A percentile compares a stretch with the other conserved stretches of the same genome.
phyloP scores from a whole-genome alignment of 2,329 filamentous ascomycete species.

The Fonsecaea erecta region DNA sequence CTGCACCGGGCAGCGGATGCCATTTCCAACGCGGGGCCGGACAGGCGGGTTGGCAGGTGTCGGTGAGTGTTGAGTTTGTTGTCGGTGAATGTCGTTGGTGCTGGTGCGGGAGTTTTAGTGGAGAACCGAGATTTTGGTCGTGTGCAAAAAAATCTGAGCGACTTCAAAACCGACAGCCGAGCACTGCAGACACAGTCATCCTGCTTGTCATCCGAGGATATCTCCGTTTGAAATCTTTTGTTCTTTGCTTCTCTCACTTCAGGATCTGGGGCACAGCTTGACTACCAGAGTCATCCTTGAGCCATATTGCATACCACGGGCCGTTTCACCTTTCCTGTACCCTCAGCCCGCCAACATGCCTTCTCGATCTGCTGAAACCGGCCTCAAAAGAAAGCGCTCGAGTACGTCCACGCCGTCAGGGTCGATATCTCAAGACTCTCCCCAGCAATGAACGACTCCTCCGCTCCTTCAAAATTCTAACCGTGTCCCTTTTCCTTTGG shows the following conservation, averaged over 20 bases:
- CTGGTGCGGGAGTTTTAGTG: neutral
- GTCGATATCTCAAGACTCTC: constrained; percentile 1
- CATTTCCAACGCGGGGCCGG: neutral
- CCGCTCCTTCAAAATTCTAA: neutral
- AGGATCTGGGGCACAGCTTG: neutral
- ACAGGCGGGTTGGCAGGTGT: neutral
- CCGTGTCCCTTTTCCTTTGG: constrained; percentile 8
- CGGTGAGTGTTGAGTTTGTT: neutral
- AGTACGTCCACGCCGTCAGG: constrained; percentile 25
- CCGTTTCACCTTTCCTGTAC: neutral
- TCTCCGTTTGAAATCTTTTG: no score
- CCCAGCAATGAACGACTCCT: neutral
- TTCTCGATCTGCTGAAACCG: constrained; percentile 17
- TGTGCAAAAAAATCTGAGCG: neutral
- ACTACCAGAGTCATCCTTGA: neutral
- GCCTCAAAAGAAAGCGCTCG: constrained; percentile 33
- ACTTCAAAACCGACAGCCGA: neutral
- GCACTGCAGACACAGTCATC: neutral
- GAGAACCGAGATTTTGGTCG: neutral
- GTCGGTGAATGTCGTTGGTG: neutral
- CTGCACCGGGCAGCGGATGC: neutral
- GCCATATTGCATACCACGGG: neutral
- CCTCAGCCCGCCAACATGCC: constrained; percentile 1
- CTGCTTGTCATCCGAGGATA: no score
- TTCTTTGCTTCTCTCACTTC: neutral